phyloP scores from a whole-genome alignment of 2,329 filamentous ascomycete species.

The Verruconis gallopava region DNA sequence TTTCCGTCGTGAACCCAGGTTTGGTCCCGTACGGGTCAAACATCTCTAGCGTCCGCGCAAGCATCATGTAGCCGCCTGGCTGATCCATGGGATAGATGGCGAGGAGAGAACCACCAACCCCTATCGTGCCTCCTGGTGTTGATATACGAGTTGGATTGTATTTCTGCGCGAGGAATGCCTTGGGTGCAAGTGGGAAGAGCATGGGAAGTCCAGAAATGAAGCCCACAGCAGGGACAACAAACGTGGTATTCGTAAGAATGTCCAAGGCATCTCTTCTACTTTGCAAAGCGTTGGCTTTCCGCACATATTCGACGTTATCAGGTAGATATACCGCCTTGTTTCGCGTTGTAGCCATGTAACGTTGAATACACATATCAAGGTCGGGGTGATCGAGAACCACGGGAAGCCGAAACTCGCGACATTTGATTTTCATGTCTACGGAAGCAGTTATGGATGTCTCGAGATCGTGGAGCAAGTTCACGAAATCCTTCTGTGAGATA shows the following conservation, averaged over 20 bases:
- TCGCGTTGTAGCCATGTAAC: constrained; percentile 20
- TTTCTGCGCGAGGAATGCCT: constrained; percentile 14
- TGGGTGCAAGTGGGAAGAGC: constrained; percentile 16
- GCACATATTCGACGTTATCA: constrained; percentile 19
- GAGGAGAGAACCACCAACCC: constrained; percentile 24
- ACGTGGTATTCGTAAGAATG: constrained; percentile 21
- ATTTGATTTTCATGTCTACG: constrained; percentile 28
- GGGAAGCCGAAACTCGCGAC: constrained; percentile 32
- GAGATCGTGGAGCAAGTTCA: constrained; percentile 24
- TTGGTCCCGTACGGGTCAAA: constrained; percentile 25
- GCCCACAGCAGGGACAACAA: constrained; percentile 22
- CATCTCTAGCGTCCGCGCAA: constrained; percentile 21
- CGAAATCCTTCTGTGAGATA: constrained; percentile 25
- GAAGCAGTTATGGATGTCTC: constrained; percentile 29
- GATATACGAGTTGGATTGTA: constrained; percentile 24
- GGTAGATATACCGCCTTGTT: constrained; percentile 20
- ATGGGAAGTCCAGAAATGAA: constrained; percentile 28
- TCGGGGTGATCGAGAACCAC: constrained; percentile 28
- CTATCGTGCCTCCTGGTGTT: constrained; percentile 26
- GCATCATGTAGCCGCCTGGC: constrained; percentile 30
- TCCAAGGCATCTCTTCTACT: constrained; percentile 22
- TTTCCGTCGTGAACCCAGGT: constrained; percentile 18
- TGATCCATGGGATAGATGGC: constrained; percentile 26
- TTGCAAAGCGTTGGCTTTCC: constrained; percentile 25
- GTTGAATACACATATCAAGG: constrained; percentile 14